These are phyloP conservation scores for Solanum bukasovii DNA, from an alignment of 257 asterid species.

Conservation along the genomic window DNA sequence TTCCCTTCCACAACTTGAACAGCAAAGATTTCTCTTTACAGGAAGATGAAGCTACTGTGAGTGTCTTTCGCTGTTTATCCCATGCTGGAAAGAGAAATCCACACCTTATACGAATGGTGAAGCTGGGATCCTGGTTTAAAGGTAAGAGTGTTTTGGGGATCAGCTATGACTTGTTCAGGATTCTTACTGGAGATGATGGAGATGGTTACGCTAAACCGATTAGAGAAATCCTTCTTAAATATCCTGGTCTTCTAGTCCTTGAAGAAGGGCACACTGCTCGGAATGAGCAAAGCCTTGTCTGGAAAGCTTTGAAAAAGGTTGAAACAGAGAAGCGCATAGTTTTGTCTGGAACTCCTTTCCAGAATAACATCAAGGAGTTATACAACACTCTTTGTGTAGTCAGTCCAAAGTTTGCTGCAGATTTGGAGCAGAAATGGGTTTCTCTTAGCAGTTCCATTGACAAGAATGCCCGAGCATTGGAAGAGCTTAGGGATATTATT, in stretches of 20 bases:
- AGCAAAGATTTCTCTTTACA: constrained; percentile 14
- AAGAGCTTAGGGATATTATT: constrained; percentile 33
- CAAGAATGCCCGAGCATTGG: constrained; percentile 11
- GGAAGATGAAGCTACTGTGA: constrained; percentile 14
- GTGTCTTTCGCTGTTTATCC: not conserved
- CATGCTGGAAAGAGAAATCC: not conserved
- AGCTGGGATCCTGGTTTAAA: not conserved
- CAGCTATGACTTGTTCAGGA: constrained; percentile 42
- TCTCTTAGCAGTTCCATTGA: constrained; percentile 26
- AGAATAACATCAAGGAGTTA: constrained; percentile 57
- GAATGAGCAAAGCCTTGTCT: constrained; percentile 36
- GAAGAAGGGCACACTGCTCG: constrained; percentile 89
- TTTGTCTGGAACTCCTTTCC: constrained; percentile 80
- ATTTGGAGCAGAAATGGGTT: constrained; percentile 19
- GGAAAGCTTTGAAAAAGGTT: constrained; percentile 41
- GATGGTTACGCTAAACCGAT: not conserved
- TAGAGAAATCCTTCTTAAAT: constrained; percentile 38
- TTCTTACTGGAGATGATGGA: constrained; percentile 22
- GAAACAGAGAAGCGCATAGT: constrained; percentile 46
- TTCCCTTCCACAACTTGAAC: constrained; percentile 53
- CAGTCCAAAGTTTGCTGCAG: constrained; percentile 29
- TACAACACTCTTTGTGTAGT: constrained; percentile 54
- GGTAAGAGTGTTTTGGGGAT: constrained; percentile 34
- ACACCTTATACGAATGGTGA: not conserved
- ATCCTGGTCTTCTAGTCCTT: constrained; percentile 49